Percentiles rank a stretch among this genome's conserved stretches.
phyloP scores from a whole-genome alignment of 768 basidiomycete genomes.

The Collybiopsis luxurians region DNA sequence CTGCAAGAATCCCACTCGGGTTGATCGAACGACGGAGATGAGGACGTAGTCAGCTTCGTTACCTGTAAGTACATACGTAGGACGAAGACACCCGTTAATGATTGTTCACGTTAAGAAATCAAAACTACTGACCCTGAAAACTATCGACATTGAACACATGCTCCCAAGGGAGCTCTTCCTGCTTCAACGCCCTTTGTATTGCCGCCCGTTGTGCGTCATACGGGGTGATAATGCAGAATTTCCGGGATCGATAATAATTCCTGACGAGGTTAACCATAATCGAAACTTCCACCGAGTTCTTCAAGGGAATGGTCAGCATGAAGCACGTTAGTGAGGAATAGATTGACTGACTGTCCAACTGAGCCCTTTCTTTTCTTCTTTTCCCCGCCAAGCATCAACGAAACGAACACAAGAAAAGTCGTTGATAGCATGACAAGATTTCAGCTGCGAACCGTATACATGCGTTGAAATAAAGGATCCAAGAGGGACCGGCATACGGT shows the following conservation, averaged over 20 bases:
- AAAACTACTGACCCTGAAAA: conserved; percentile 41
- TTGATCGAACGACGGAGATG: conserved; percentile 47
- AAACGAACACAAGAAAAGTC: conserved; percentile 38
- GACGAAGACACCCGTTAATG: background rate
- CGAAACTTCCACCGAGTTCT: conserved; percentile 43
- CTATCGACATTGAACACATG: conserved; percentile 52
- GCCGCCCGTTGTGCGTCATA: conserved; percentile 51
- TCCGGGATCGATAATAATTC: conserved; percentile 31
- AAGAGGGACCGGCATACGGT: conserved; percentile 48
- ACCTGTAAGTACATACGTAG: conserved; percentile 24
- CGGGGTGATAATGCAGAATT: conserved; percentile 50
- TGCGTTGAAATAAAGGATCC: conserved; percentile 47
- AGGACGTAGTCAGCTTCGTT: conserved; percentile 52
- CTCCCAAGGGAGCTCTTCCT: conserved; percentile 33
- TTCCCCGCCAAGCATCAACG: conserved; percentile 37
- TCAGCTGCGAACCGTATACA: conserved; percentile 40
- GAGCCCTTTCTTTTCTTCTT: conserved; percentile 32
- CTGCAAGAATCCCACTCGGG: conserved; percentile 42
- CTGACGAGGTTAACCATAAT: conserved; percentile 39
- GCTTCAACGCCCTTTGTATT: conserved; percentile 34
- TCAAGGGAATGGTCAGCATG: background rate
- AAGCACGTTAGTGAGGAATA: background rate
- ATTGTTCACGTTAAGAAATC: background rate
- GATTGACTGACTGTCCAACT: conserved; percentile 48
- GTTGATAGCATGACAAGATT: conserved; percentile 34